Conservation (phyloP, 805 yeast species). For the Priceomyces fermenticarens region DNA sequence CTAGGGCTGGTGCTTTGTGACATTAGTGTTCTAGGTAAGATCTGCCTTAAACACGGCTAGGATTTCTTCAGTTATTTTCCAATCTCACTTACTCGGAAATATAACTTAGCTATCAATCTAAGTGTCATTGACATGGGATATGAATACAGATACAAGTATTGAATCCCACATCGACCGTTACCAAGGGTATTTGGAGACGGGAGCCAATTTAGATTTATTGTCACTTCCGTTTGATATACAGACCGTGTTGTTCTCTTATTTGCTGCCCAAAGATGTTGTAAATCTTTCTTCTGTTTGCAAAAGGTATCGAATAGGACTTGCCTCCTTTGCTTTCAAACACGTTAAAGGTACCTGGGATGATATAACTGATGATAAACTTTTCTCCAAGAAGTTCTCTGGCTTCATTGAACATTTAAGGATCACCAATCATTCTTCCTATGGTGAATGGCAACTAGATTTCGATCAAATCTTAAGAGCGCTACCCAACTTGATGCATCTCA, state of each 20-base stretch:
- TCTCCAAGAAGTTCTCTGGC: conserved; percentile 1
- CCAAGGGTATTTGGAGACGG: no score
- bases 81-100: no score
- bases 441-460: conserved; percentile 35
- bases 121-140: no score
- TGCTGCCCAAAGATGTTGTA: conserved; percentile 2
- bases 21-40: no score
- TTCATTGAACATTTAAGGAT: conserved; percentile 21
- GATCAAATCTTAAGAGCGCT: conserved; percentile 16
- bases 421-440: conserved; percentile 27
- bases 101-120: no score
- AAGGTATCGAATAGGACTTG: conserved; percentile 1
- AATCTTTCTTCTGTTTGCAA: conserved; percentile 2
- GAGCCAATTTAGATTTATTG: not conserved
- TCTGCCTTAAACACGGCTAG: no score
- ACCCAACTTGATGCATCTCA: conserved; percentile 20
- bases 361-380: conserved; percentile 3
- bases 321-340: conserved; percentile 1
- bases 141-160: no score
- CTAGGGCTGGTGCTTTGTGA: no score
- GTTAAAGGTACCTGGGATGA: conserved; percentile 6
- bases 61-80: no score
- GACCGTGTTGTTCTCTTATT: conserved; percentile 2
- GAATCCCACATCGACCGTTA: no score
- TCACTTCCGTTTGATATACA: conserved; percentile 5